Percentiles rank a stretch among this genome's conserved stretches.
Evolutionary conservation across 306 rosid species (phyloP).

Genomic region (Lathyrus aphaca): DNA sequence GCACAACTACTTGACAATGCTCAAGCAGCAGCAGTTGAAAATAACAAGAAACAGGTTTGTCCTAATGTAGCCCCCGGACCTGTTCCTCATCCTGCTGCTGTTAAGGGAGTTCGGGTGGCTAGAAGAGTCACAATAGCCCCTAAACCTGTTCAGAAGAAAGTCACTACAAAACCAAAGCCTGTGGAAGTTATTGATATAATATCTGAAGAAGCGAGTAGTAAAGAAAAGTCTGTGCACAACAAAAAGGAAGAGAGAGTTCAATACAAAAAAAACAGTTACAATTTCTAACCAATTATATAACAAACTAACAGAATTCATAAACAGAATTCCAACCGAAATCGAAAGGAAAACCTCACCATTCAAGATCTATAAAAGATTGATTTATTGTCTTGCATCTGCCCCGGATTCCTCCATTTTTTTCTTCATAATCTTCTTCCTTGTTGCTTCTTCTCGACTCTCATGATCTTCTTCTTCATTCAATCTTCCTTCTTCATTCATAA

Average conservation of each 20-base stretch:
- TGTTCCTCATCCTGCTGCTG: constrained; percentile 40
- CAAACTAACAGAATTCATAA: too few species aligned
- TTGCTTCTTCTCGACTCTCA: too few species aligned
- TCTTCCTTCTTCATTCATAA: too few species aligned
- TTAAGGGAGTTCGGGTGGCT: constrained; percentile 44
- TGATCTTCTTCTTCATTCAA: too few species aligned
- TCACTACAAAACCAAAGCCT: constrained; percentile 48
- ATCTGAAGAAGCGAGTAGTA: constrained; percentile 42
- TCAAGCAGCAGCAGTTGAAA: constrained; percentile 72
- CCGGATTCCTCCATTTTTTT: too few species aligned
- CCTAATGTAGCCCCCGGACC: constrained; percentile 47
- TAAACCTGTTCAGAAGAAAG: constrained; percentile 54
- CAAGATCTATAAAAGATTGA: too few species aligned
- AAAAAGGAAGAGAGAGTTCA: constrained; percentile 64
- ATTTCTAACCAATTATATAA: too few species aligned
- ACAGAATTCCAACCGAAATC: too few species aligned
- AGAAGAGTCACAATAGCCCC: constrained; percentile 53
- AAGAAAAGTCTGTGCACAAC: constrained; percentile 42
- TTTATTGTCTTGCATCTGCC: too few species aligned
- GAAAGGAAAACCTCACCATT: too few species aligned
- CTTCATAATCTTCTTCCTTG: too few species aligned
- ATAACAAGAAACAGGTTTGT: constrained; percentile 66
- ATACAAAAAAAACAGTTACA: too few species aligned
- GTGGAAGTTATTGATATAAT: constrained; percentile 45
- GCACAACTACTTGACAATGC: constrained; percentile 90